phyloP scores from a whole-genome alignment of 2,329 filamentous ascomycete species.

The Alternaria sp. region DNA sequence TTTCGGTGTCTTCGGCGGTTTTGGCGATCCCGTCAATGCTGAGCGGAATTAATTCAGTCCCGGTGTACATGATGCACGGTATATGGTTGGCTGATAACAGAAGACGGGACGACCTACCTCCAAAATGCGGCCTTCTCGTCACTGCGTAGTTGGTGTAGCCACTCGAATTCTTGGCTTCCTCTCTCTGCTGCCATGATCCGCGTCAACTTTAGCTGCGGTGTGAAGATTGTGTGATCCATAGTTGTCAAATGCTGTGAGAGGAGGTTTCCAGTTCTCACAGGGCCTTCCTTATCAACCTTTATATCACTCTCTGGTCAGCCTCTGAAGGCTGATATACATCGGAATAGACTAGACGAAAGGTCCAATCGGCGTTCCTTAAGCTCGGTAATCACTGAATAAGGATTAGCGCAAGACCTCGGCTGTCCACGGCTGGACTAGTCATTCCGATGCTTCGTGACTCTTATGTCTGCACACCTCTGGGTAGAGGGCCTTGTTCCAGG shows the following conservation, averaged over 20 bases:
- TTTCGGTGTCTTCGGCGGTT: conserved; percentile 38
- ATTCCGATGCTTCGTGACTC: conserved; percentile 6
- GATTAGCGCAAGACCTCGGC: background rate
- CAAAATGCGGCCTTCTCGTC: conserved; percentile 38
- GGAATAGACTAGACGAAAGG: background rate
- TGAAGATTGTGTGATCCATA: conserved; percentile 38
- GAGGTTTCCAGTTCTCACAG: background rate
- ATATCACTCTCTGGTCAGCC: background rate
- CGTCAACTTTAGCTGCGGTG: conserved; percentile 41
- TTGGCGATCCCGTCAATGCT: conserved; percentile 36
- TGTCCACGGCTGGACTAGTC: background rate
- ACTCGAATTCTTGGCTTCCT: conserved; percentile 43
- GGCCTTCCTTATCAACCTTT: background rate
- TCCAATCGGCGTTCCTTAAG: conserved; percentile 13
- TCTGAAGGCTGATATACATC: background rate
- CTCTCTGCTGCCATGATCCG: conserved; percentile 34
- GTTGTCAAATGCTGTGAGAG: background rate
- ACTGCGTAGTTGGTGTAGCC: conserved; percentile 43
- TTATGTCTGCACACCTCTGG: background rate
- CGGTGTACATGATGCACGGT: background rate
- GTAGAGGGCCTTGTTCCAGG: background rate
- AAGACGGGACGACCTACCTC: conserved; percentile 31
- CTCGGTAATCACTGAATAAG: conserved; percentile 5
- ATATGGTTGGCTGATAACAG: background rate
- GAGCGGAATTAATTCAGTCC: background rate